These are phyloP conservation scores for Cylindrodendrum hubeiense DNA, from an alignment of 2,329 filamentous ascomycete species.

Conservation along the genomic window DNA sequence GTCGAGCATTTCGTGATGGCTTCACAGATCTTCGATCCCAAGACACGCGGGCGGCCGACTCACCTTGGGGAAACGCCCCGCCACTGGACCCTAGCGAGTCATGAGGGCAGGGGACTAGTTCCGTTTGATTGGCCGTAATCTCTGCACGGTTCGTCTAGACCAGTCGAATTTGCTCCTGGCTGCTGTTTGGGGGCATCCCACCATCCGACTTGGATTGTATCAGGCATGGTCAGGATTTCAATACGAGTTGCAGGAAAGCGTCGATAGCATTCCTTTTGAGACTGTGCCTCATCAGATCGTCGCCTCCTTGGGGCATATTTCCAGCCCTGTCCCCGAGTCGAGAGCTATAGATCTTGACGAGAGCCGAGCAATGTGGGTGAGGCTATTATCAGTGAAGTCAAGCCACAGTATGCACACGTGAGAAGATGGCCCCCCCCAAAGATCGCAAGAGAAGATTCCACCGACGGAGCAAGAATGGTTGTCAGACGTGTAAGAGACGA, in stretches of 20 bases:
- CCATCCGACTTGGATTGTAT: conserved; percentile 43
- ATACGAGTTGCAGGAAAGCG: conserved; percentile 41
- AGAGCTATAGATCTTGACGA: conserved; percentile 36
- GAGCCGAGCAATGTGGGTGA: conserved; percentile 42
- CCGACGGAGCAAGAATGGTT: conserved; percentile 53
- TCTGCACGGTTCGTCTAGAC: conserved; percentile 44
- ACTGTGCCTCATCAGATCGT: conserved; percentile 35
- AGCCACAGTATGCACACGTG: conserved; percentile 30
- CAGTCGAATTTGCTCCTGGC: conserved; percentile 46
- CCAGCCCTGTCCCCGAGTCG: conserved; percentile 39
- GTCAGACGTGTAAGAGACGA: conserved; percentile 53
- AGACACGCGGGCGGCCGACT: conserved; percentile 20
- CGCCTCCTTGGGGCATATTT: conserved; percentile 42
- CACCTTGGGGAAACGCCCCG: conserved; percentile 38
- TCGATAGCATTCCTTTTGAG: conserved; percentile 40
- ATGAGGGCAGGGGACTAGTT: conserved; percentile 39
- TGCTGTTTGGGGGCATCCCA: conserved; percentile 46
- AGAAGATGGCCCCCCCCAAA: conserved; percentile 51
- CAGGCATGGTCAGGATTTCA: conserved; percentile 43
- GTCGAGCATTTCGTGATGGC: conserved; percentile 38
- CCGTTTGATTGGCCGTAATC: conserved; percentile 38
- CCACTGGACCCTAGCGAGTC: conserved; percentile 44
- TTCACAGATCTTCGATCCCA: conserved; percentile 38
- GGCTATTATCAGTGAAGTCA: conserved; percentile 26
- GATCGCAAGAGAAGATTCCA: conserved; percentile 54